Base-by-base conservation (phyloP, 202 grass and related monocot species). In the Sporobolus alterniflorus region DNA sequence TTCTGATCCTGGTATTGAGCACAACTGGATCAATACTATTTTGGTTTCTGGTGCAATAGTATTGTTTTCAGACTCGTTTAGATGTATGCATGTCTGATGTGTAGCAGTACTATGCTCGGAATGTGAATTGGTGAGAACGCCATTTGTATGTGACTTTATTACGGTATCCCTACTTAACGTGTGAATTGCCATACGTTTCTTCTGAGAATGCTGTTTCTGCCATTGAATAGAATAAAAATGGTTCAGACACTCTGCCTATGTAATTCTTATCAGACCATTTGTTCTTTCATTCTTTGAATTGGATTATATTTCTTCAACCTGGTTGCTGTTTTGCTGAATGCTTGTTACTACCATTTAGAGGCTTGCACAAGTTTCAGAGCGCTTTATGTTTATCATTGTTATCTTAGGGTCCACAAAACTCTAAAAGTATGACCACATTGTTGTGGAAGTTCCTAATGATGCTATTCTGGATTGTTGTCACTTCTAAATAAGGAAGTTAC, bases 11-110 rank as follows among this genome's bases (percentile, higher is more conserved):
- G 62, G 59, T 82, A 62, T 71, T 39, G 72, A 52, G 29, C 42
- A 74, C 6, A 73, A 63, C 77, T 21, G 31, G 43, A 74, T 82
- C 40, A 21, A 71, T 59, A 56, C 33, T 41, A 22, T 8, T 10
- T 67, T 83, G n/a, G 33, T 36, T 21, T 34, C 73, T 9, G 61
- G 73, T 25, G 68, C 68, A 18, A 22, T 43, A 73, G 61, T 64
- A 64, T 70, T 68, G 40, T 50, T 74, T 62, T 83, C 30, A 31
- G 33, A 31, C 34, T 61, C 14, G 31, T 44, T 74, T 77, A 68
- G 81, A 60, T 79, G 50, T 33, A 51, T 79, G 69, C 59, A 30
- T 79, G 66, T 68, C 40, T 88, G 86, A n/a, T 75, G 62, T 74
- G 32, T 75, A 75, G 43, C 59, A 54, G 67, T 69, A 84, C 69